Percentiles rank a stretch among this genome's conserved stretches.
Evolutionary conservation across 805 yeast genomes (phyloP).

Genomic region (Saccharomyces paradoxus): DNA sequence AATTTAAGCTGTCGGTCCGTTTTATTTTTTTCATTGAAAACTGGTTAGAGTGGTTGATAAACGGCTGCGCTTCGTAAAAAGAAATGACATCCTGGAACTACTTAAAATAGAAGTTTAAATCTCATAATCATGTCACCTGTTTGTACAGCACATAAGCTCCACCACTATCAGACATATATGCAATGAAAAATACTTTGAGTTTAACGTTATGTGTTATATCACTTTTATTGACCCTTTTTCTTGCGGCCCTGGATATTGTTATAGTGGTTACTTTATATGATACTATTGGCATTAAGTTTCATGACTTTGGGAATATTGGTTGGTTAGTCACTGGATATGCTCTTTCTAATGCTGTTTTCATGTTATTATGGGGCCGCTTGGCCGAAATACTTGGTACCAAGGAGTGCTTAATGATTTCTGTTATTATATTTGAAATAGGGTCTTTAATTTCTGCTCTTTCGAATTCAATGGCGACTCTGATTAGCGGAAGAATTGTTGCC

Average conservation of each 20-base stretch:
- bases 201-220: constrained; percentile 2
- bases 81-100: neutral
- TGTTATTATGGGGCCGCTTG: constrained; percentile 51
- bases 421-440: constrained; percentile 52
- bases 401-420: constrained; percentile 38
- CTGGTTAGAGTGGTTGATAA: neutral
- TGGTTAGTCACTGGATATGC: constrained; percentile 53
- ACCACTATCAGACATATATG: neutral
- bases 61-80: neutral
- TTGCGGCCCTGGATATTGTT: constrained; percentile 53
- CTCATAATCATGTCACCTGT: neutral
- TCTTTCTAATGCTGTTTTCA: constrained; percentile 44
- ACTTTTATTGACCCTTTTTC: constrained; percentile 19
- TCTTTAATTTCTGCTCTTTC: constrained; percentile 53
- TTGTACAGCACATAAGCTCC: neutral
- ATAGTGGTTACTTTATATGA: constrained; percentile 46
- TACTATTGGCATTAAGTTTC: constrained; percentile 42
- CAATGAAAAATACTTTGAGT: neutral
- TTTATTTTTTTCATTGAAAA: neutral
- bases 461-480: constrained; percentile 46
- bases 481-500: constrained; percentile 62
- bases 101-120: neutral
- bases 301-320: constrained; percentile 43
- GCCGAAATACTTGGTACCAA: constrained; percentile 53
- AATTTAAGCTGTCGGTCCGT: too few relatives aligned